phyloP scores from a whole-genome alignment of 306 rosid genomes.

The Quercus dentata region DNA sequence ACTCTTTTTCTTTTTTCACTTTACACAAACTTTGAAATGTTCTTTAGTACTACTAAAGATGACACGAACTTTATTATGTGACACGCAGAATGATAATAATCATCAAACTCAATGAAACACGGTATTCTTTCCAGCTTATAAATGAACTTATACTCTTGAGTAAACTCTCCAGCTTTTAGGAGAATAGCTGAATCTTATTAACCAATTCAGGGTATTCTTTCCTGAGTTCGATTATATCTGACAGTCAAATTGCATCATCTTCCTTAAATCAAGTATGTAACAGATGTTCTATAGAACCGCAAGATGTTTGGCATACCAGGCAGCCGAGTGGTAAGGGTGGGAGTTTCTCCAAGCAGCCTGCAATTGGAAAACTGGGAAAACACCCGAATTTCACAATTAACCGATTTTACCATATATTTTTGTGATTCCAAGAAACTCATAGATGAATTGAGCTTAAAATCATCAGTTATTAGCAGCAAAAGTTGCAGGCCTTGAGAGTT shows the following conservation, averaged over 20 bases:
- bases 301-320: too few relatives aligned
- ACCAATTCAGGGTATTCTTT: background rate
- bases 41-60: background rate
- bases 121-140: background rate
- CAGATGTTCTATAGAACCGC: too few relatives aligned
- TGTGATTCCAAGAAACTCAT: too few relatives aligned
- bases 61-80: background rate
- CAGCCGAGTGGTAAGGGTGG: too few relatives aligned
- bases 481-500: too few relatives aligned
- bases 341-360: too few relatives aligned
- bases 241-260: background rate
- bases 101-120: background rate
- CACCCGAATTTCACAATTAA: too few relatives aligned
- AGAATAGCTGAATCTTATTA: background rate
- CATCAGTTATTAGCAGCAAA: too few relatives aligned
- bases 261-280: background rate
- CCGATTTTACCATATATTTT: too few relatives aligned
- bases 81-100: slow-evolving; percentile 7
- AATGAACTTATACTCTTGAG: background rate
- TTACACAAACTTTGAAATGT: background rate
- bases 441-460: too few relatives aligned
- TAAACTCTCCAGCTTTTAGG: background rate
- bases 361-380: too few relatives aligned
- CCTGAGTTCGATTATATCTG: background rate
- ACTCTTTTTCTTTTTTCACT: background rate